Evolutionary conservation across 352 stramenopile species (phyloP).

Genomic region (Pythium brassicae): DNA sequence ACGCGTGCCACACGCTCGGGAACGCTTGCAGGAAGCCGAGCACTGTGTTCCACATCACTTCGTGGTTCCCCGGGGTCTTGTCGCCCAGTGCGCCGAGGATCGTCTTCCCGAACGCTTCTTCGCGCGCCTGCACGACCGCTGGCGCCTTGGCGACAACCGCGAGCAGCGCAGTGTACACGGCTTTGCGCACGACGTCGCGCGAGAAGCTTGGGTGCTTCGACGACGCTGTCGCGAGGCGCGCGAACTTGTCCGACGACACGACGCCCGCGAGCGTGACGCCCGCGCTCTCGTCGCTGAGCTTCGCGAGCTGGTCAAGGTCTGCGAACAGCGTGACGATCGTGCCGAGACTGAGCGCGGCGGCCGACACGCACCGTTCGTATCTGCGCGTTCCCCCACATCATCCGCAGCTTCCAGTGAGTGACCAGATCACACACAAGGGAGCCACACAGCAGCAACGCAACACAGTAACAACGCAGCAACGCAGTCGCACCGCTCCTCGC

Average conservation of each 20-base stretch:
- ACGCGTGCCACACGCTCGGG: constrained; percentile 35
- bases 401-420: not conserved
- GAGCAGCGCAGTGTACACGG: constrained; percentile 53
- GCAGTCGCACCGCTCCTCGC: constrained; percentile 51
- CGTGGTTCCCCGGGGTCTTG: constrained; percentile 62
- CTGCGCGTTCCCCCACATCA: constrained; percentile 1
- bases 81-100: constrained; percentile 65
- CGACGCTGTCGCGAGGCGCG: constrained; percentile 38
- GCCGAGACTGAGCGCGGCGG: constrained; percentile 53
- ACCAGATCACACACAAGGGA: not conserved
- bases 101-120: constrained; percentile 70
- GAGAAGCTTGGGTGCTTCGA: constrained; percentile 81
- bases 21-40: constrained; percentile 66
- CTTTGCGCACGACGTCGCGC: constrained; percentile 58
- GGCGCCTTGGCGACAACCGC: constrained; percentile 42
- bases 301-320: constrained; percentile 28
- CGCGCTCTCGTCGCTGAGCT: constrained; percentile 31
- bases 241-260: constrained; percentile 60
- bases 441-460: not conserved
- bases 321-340: constrained; percentile 51
- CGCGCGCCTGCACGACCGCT: constrained; percentile 31
- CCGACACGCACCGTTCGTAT: constrained; percentile 58
- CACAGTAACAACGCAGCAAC: not conserved
- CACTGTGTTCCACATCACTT: constrained; percentile 70
- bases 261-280: constrained; percentile 41